phyloP scores from a whole-genome alignment of 768 basidiomycete genomes.

The Lactarius deliciosus region DNA sequence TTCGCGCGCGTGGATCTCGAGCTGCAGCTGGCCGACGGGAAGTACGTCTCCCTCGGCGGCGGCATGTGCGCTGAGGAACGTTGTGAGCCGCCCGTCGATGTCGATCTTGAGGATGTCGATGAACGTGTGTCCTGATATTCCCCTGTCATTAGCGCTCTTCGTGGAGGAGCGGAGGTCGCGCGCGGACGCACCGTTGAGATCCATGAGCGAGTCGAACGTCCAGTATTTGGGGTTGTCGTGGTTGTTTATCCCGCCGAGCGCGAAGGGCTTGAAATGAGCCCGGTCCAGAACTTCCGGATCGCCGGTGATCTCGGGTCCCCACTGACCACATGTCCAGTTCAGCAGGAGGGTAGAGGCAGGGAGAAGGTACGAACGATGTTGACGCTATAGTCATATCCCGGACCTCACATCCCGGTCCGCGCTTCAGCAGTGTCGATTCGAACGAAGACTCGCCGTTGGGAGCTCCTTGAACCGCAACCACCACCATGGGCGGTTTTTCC shows the following conservation, averaged over 20 bases:
- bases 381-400: no score
- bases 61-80: slow-evolving; percentile 43
- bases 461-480: no score
- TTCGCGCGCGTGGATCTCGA: slow-evolving; percentile 58
- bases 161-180: neutral
- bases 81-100: slow-evolving; percentile 57
- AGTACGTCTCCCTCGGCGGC: slow-evolving; percentile 32
- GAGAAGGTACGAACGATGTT: no score
- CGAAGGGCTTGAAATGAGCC: slow-evolving; percentile 45
- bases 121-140: slow-evolving; percentile 46
- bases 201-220: slow-evolving; percentile 62
- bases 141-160: no score
- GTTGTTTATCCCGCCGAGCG: slow-evolving; percentile 42
- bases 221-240: slow-evolving; percentile 56
- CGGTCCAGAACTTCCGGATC: slow-evolving; percentile 35
- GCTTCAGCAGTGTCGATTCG: no score
- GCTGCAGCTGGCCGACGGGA: slow-evolving; percentile 69
- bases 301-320: slow-evolving; percentile 45
- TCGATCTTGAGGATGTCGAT: slow-evolving; percentile 74
- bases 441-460: no score
- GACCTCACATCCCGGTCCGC: no score
- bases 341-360: neutral
- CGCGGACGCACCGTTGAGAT: slow-evolving; percentile 49
- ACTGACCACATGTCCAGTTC: slow-evolving; percentile 27
- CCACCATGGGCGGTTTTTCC: no score